Evolutionary conservation across 1,139 yeast genomes (phyloP), one percentile per base, ranked within the genome.

Genomic region (Meyerozyma sp.): DNA sequence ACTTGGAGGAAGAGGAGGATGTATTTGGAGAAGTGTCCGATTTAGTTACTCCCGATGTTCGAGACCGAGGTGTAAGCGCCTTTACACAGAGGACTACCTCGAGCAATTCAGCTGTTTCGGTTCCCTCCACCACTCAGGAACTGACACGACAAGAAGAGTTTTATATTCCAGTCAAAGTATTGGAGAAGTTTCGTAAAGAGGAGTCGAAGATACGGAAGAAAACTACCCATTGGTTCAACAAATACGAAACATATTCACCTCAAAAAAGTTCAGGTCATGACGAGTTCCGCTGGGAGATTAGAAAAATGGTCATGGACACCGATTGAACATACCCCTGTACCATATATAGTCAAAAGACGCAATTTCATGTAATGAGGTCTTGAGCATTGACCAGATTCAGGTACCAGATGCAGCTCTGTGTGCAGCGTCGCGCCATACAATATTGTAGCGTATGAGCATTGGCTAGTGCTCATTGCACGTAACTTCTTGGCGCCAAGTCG

Each of bases 21-120:
- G 79, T 82, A 5, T 79, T 82, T 53, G 72, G 66, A 16, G 81
- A 74, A 11, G 59, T 81, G 30, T 82, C 80, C 2, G 77, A 71
- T 46, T 57, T 61, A 5, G 13, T 18, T 9, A 21, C 51, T 46
- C 14, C 39, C 44, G 26, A 38, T 40, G 18, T 46, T 43, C 8
- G 43, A 45, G 30, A 39, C 29, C 36, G 62, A 32, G 57, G 57
- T 23, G 48, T 51, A 41, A 49, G 64, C 46, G 48, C 54, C 25
- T 68, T 63, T 42, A 70, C 74, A 4, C 70, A 70, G 45, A 48
- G 76, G 40, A 65, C 76, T 1, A 49, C 61, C 1, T 68, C 74
- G 3, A 58, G 66, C 14, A 51, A 52, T 39, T 54, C 61, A 32
- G 43, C 40, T 7, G 40, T 34, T 14, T 43, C 50, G 48, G 42